Evolutionary conservation across 2,329 filamentous ascomycete species (phyloP).

Genomic region (Blastomyces percursus): DNA sequence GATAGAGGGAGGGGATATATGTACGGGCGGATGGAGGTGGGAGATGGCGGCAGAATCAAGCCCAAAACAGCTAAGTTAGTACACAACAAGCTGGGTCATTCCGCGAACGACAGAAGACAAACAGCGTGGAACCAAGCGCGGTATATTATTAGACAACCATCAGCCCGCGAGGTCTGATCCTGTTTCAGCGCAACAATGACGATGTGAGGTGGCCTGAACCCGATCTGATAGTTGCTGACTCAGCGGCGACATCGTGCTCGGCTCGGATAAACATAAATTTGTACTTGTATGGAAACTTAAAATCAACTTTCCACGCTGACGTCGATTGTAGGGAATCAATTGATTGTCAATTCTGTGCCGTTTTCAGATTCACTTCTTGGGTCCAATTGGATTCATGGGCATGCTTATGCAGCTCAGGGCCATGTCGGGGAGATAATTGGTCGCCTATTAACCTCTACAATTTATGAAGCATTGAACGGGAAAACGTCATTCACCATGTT

Average conservation of each 20-base stretch:
- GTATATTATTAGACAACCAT: not conserved
- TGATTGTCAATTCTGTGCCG: not conserved
- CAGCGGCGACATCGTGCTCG: not conserved
- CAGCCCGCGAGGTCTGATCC: not conserved
- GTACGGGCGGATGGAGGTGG: not conserved
- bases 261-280: not conserved
- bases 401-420: not conserved
- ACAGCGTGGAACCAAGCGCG: not conserved
- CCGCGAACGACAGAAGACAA: not conserved
- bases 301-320: not conserved
- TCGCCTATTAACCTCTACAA: not conserved
- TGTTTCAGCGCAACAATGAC: not conserved
- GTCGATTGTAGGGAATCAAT: not conserved
- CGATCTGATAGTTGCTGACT: not conserved
- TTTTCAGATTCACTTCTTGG: too few species aligned
- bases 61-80: not conserved
- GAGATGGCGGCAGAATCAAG: not conserved
- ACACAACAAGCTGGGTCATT: not conserved
- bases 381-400: not conserved
- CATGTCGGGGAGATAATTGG: not conserved
- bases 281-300: too few species aligned
- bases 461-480: not conserved
- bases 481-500: slow-evolving; percentile 2
- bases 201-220: not conserved
- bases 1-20: not conserved